Evolutionary conservation across 1,139 yeast species (phyloP), one percentile per base, ranked within the genome.

Genomic region (Pichia cactophila): DNA sequence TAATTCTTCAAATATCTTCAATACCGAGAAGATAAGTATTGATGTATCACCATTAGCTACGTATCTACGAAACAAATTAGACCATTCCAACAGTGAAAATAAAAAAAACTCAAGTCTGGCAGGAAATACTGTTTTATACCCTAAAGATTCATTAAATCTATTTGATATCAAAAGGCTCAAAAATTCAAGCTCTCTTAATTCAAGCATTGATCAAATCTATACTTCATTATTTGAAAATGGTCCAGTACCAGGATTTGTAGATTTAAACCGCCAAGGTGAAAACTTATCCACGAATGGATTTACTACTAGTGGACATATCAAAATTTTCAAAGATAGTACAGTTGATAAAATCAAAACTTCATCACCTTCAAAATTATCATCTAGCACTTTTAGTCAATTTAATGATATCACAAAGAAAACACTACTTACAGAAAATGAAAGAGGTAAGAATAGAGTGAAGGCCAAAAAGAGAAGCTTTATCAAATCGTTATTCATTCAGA

Each of bases 281-380:
- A 17, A 33, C 3, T 52, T 49, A 8, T 47, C 50, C 4, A 35
- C 45, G 14, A 53, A 61, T 57, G 83, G 82, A 1, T 78, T 78
- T 57, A 66, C 78, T 3, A 71, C 77, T 17, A 76, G 70, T 57
- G 83, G 83, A 14, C 66, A 69, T 48, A 62, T 78, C 35, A 72
- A 69, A 55, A 65, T 78, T 17, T 81, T 80, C 56, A 56, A 62
- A 39, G 55, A 71, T 66, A 71, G 83, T 29, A 67, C 71, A 51
- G 72, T 79, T 20, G 60, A 64, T 47, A 56, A 63, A 39, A 72
- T 80, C 47, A 64, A 80, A 8, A 89, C 92, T 2, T 78, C 83
- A 6, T 81, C 46, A 10, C 41, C 43, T 12, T 49, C 42, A 28
- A 9, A 1, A 12, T 31, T n/a, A 31, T 31, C 35, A 11, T 8